Conservation (phyloP, 106 monocot genomes). For the Dendrobium catenatum region DNA sequence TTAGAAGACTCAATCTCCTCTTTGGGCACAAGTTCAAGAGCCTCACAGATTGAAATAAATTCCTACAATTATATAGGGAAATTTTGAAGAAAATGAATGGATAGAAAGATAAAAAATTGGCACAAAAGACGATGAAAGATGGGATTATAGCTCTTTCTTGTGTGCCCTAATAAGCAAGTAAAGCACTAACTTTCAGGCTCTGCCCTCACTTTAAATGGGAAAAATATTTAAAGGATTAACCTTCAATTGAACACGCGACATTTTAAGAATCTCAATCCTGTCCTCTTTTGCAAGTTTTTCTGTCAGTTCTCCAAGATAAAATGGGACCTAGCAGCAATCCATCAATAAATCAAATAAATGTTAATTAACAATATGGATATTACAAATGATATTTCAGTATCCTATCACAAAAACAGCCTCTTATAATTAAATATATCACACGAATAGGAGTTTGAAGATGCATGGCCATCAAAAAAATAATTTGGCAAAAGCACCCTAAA, state of each 20-base stretch:
- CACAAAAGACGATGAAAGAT: background rate
- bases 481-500: background rate
- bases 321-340: conserved; percentile 41
- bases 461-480: background rate
- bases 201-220: background rate
- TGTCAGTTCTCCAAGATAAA: conserved; percentile 77
- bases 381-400: background rate
- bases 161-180: background rate
- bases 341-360: conserved; percentile 3
- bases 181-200: background rate
- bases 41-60: conserved; percentile 91
- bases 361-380: background rate
- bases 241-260: conserved; percentile 73
- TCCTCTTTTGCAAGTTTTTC: conserved; percentile 71
- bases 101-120: background rate
- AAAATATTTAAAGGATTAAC: conserved; percentile 19
- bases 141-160: background rate
- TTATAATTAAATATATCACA: conserved; percentile 1
- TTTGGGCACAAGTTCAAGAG: conserved; percentile 79
- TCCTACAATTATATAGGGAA: conserved; percentile 37
- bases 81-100: background rate
- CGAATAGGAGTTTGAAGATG: background rate
- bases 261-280: conserved; percentile 57
- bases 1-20: conserved; percentile 58
- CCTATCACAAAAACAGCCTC: background rate